A percentile compares a stretch with the other conserved stretches of the same genome.
Conservation (phyloP, 768 basidiomycete species). For the Boletus sp. region DNA sequence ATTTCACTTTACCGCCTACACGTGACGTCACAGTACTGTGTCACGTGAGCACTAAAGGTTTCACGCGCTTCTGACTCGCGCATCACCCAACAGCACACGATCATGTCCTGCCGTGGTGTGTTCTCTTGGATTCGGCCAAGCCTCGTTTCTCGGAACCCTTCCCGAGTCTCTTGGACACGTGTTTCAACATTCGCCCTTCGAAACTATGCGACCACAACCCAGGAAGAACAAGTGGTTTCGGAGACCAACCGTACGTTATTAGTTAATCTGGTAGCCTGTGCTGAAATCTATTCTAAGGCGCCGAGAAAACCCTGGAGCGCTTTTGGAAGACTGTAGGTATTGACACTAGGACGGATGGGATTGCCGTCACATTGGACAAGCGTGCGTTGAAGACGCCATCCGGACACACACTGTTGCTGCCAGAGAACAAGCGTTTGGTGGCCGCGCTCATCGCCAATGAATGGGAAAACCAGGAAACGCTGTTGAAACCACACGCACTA, state of each 20-base stretch:
- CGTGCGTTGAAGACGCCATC: constrained; percentile 85
- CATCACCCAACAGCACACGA: background rate
- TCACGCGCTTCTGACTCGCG: background rate
- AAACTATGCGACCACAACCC: constrained; percentile 14
- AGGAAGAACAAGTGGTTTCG: constrained; percentile 48
- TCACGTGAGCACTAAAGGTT: constrained; percentile 26
- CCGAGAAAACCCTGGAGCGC: constrained; percentile 80
- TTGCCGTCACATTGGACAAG: constrained; percentile 75
- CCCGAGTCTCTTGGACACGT: background rate
- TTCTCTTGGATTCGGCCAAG: constrained; percentile 4
- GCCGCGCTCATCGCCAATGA: constrained; percentile 90
- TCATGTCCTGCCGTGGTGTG: constrained; percentile 14
- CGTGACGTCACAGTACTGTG: constrained; percentile 22
- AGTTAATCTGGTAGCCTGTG: background rate
- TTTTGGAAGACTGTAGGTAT: constrained; percentile 96
- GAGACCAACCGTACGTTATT: constrained; percentile 61
- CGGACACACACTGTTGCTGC: constrained; percentile 74
- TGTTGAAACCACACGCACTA: constrained; percentile 87
- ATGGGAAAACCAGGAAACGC: constrained; percentile 90
- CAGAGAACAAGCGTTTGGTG: constrained; percentile 63
- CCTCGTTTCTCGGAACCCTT: background rate
- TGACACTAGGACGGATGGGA: constrained; percentile 50
- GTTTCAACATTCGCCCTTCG: background rate
- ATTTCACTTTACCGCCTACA: background rate
- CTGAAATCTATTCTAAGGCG: constrained; percentile 49